These are phyloP conservation scores for Pyrus bretschneideri DNA, from an alignment of 306 rosid genomes.

Conservation along the genomic window DNA sequence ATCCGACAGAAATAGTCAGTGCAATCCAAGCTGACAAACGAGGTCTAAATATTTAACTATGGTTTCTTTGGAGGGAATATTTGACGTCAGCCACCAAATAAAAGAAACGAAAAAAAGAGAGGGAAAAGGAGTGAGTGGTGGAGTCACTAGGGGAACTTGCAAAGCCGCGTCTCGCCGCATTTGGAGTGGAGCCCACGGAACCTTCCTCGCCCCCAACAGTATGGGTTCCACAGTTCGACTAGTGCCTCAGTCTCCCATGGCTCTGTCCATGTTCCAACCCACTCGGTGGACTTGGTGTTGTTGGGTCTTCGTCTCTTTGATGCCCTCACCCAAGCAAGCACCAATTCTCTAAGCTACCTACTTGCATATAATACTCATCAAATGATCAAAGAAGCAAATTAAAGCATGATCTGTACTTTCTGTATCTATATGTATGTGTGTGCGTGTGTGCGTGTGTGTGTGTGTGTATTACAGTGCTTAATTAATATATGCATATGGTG, in stretches of 20 bases:
- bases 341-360: background rate
- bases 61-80: background rate
- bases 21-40: no score
- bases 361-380: background rate
- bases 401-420: no score
- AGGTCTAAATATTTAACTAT: background rate
- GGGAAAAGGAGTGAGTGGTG: background rate
- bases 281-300: background rate
- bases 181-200: conserved; percentile 44
- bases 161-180: conserved; percentile 75
- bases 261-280: conserved; percentile 6
- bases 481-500: no score
- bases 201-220: conserved; percentile 17
- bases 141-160: background rate
- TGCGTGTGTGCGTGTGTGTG: fast-evolving
- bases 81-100: background rate
- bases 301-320: background rate
- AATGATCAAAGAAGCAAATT: background rate
- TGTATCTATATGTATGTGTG: no score
- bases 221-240: conserved; percentile 14
- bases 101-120: background rate
- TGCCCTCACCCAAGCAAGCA: background rate
- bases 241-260: conserved; percentile 31
- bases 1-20: no score
- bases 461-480: no score